These are phyloP conservation scores for Chara braunii DNA, from an alignment of 139 green algal genomes.

Conservation along the genomic window DNA sequence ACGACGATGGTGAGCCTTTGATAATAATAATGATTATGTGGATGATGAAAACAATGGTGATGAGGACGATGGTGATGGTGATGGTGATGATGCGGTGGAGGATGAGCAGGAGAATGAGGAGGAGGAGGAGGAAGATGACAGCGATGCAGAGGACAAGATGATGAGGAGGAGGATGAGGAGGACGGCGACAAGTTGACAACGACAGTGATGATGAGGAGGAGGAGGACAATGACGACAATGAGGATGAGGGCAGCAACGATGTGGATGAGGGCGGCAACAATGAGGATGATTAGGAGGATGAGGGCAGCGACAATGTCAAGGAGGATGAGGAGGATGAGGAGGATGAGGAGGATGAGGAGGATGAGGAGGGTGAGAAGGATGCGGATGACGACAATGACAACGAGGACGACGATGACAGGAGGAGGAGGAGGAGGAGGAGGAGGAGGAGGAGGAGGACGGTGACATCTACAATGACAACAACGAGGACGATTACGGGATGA, in stretches of 20 bases:
- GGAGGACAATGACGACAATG: not conserved
- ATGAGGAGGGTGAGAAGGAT: not conserved
- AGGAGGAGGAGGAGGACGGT: too few species aligned
- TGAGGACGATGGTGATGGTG: too few species aligned
- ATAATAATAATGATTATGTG: too few species aligned
- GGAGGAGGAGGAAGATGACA: too few species aligned
- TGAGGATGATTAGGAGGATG: not conserved
- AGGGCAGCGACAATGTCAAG: not conserved
- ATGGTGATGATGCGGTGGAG: too few species aligned
- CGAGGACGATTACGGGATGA: not conserved
- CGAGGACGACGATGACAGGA: not conserved
- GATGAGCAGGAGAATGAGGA: too few species aligned
- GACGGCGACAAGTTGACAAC: not conserved
- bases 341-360: not conserved
- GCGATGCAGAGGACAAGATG: slow-evolving; percentile 1
- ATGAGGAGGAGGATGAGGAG: not conserved
- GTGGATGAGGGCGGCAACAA: not conserved
- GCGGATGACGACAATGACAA: not conserved
- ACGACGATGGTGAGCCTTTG: too few species aligned
- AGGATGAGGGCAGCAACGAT: not conserved
- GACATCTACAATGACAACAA: not conserved
- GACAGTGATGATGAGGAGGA: not conserved
- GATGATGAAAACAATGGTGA: too few species aligned
- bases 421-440: not conserved
- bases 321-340: not conserved